Conservation (phyloP, 305 asterid species). For the Striga hermonthica region DNA sequence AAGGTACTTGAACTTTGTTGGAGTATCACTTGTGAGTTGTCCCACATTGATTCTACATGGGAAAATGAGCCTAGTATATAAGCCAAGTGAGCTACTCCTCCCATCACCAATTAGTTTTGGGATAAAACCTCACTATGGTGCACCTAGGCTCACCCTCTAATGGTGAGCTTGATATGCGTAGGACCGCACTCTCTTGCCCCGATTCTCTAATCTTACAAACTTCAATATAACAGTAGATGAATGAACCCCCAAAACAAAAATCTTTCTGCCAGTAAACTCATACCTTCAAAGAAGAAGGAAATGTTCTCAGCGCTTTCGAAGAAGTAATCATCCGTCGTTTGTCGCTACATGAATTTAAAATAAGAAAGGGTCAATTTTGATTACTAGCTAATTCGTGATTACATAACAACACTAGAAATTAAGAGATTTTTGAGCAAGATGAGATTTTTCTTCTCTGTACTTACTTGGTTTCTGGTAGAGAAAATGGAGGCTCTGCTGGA, state of each 20-base stretch:
- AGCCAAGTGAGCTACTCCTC: too few species aligned
- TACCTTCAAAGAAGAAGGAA: constrained; percentile 98
- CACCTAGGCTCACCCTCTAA: too few species aligned
- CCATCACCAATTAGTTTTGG: too few species aligned
- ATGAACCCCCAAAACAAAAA: not conserved
- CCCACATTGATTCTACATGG: too few species aligned
- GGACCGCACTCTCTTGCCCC: too few species aligned
- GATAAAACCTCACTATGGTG: too few species aligned
- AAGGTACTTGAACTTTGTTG: too few species aligned
- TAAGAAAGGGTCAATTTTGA: constrained; percentile 7
- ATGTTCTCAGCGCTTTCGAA: constrained; percentile 88
- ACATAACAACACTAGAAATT: constrained; percentile 1
- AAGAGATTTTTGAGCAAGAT: not conserved
- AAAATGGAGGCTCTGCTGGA: constrained; percentile 66
- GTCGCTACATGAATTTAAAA: constrained; percentile 44
- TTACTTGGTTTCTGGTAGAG: constrained; percentile 90
- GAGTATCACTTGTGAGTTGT: too few species aligned
- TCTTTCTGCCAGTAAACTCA: constrained; percentile 8
- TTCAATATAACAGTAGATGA: not conserved
- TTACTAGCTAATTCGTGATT: not conserved
- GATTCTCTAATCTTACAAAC: too few species aligned
- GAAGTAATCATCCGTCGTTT: constrained; percentile 71
- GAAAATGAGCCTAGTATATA: too few species aligned
- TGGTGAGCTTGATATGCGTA: too few species aligned
- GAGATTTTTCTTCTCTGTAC: not conserved